Evolutionary conservation across 2,329 filamentous ascomycete species (phyloP), one percentile per base, ranked within the genome.

Genomic region (Diaporthe australafricana): DNA sequence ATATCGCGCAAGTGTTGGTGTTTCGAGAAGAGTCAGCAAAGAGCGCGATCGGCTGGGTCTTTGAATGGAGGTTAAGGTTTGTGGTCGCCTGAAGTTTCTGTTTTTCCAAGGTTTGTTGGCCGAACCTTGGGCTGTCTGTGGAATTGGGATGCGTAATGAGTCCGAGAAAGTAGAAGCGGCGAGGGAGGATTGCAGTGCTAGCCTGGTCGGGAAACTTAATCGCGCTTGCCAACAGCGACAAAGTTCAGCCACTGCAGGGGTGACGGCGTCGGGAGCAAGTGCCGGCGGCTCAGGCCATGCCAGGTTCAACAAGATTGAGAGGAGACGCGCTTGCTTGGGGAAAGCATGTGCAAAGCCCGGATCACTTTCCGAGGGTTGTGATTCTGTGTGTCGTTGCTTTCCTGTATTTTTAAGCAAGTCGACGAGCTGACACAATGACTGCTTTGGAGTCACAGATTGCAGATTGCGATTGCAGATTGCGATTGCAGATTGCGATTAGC

Each of bases 151-250:
- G 12, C 27, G 42, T 25, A 47, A 17, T n/a, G 60, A 27, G 20
- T 32, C 17, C 57, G 35, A 40, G 56, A 38, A 47, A 47, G 56
- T n/a, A 4, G 38, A n/a, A 60, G 38, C 56, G 56, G 17, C 56
- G 25, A 47, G 40, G 56, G 25, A 32, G 25, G 35, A 32, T 22
- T 47, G 40, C 22, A 45, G 57, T 63, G 57, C 40, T 47, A 63
- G 57, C 57, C 40, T 32, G 20, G 25, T 25, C 1, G 20, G 22
- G 42, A 48, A 48, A 65, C 14, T 38, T 50, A 63, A 65, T 65
- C 60, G 60, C 45, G 30, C 60, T 65, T n/a, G 27, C 42, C 42
- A 50, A 50, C 60, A n/a, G 45, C 32, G 30, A 65, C 30, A 38
- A n/a, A 50, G 30, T 50, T 65, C 60, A 40, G 30, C 3, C 42